Evolutionary conservation across 768 basidiomycete species (phyloP).

Genomic region (Boletus vermiculosoides): DNA sequence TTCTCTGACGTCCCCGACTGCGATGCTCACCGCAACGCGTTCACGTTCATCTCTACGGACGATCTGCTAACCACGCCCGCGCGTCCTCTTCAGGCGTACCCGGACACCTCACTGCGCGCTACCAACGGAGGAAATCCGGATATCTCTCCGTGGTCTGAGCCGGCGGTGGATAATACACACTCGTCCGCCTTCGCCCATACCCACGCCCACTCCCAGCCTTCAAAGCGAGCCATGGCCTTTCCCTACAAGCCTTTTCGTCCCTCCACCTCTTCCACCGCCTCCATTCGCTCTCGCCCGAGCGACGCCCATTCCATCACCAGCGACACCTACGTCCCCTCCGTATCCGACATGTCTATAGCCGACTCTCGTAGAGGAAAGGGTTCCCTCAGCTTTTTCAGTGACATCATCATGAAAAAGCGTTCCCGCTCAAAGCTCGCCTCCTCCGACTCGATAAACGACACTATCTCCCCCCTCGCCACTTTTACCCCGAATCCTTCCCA

Average conservation of each 20-base stretch:
- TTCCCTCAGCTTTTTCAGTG: slow-evolving; percentile 41
- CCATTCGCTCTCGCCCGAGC: slow-evolving; percentile 27
- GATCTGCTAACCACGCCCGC: slow-evolving; percentile 5
- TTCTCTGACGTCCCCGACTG: not conserved
- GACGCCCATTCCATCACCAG: slow-evolving; percentile 30
- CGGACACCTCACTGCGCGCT: slow-evolving; percentile 5
- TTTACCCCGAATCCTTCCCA: slow-evolving; percentile 40
- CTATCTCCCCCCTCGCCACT: slow-evolving; percentile 33
- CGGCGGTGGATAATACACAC: slow-evolving; percentile 9
- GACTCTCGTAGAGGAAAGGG: slow-evolving; percentile 48
- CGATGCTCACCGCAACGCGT: slow-evolving; percentile 7
- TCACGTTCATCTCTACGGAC: slow-evolving; percentile 6
- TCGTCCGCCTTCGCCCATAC: not conserved
- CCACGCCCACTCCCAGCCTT: slow-evolving; percentile 15
- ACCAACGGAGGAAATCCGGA: slow-evolving; percentile 6
- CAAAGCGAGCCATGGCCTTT: slow-evolving; percentile 24
- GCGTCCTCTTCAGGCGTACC: slow-evolving; percentile 5
- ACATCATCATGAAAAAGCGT: slow-evolving; percentile 41
- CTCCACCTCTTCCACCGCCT: slow-evolving; percentile 35
- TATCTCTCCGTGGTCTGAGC: slow-evolving; percentile 24
- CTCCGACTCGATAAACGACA: slow-evolving; percentile 30
- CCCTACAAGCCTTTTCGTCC: slow-evolving; percentile 33
- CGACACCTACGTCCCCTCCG: slow-evolving; percentile 31
- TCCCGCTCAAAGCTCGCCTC: slow-evolving; percentile 41
- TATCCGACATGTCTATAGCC: slow-evolving; percentile 36